phyloP scores from a whole-genome alignment of 352 stramenopile species.

The Pythium phragmitis region DNA sequence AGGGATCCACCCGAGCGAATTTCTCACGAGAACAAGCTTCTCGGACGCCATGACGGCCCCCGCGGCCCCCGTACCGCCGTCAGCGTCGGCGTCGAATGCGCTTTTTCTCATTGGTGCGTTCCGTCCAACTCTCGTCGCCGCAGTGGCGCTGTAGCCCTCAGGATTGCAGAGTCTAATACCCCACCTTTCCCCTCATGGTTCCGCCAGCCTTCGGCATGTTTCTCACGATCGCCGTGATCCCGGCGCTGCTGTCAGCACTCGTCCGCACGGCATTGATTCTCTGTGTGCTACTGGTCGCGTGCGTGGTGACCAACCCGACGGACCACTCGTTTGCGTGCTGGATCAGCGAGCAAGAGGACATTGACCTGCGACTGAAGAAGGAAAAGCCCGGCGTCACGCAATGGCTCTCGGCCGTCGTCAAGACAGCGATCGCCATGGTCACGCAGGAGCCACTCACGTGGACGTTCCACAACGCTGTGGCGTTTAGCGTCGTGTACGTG shows the following conservation, averaged over 20 bases:
- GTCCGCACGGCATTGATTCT: slow-evolving; percentile 42
- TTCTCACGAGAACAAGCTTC: not conserved
- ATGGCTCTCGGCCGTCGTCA: slow-evolving; percentile 69
- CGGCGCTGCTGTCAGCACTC: slow-evolving; percentile 48
- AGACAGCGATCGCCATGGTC: slow-evolving; percentile 65
- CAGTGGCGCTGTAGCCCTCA: not conserved
- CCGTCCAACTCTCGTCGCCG: not conserved
- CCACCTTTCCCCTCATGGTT: not conserved
- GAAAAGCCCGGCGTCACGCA: slow-evolving; percentile 44
- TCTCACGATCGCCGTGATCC: slow-evolving; percentile 59
- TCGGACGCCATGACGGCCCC: slow-evolving; percentile 14
- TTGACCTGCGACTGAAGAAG: slow-evolving; percentile 33
- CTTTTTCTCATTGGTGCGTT: slow-evolving; percentile 71
- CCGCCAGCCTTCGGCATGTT: slow-evolving; percentile 65
- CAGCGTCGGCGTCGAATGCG: slow-evolving; percentile 52
- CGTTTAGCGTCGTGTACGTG: slow-evolving; percentile 70
- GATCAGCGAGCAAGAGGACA: slow-evolving; percentile 60
- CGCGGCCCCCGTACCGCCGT: slow-evolving; percentile 9
- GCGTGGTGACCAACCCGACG: slow-evolving; percentile 57
- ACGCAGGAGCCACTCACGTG: slow-evolving; percentile 63
- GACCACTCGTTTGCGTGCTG: slow-evolving; percentile 72
- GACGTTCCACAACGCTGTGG: slow-evolving; percentile 55
- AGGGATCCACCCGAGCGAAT: not conserved
- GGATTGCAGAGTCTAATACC: not conserved
- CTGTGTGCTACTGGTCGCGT: slow-evolving; percentile 25